Conservation (phyloP, 2,329 filamentous ascomycete genomes). For the Xylariaceae sp. region DNA sequence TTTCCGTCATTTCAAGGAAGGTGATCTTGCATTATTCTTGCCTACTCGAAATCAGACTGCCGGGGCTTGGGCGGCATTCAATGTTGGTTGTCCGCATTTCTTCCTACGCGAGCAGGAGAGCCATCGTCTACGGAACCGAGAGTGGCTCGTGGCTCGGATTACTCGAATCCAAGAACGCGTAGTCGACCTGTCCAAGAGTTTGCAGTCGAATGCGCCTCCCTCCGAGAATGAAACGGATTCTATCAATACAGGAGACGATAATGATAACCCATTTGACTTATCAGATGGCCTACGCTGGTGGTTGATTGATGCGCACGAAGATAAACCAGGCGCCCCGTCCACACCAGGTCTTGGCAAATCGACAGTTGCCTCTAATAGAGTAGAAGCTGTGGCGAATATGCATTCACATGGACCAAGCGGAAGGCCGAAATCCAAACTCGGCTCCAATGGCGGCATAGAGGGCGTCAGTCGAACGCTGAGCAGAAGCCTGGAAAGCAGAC, state of each 20-base stretch:
- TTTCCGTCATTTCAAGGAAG: constrained; percentile 92
- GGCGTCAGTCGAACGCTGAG: constrained; percentile 73
- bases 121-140: constrained; percentile 75
- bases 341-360: constrained; percentile 88
- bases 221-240: constrained; percentile 45
- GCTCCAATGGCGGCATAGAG: constrained; percentile 55
- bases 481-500: constrained; percentile 84
- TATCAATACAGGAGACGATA: constrained; percentile 58
- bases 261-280: constrained; percentile 95
- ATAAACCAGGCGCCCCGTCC: constrained; percentile 85
- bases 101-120: constrained; percentile 90
- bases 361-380: constrained; percentile 80
- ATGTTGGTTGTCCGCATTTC: constrained; percentile 93
- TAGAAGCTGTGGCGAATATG: constrained; percentile 77
- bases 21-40: constrained; percentile 87
- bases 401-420: constrained; percentile 43
- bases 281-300: constrained; percentile 96
- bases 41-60: constrained; percentile 92
- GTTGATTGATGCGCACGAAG: constrained; percentile 85
- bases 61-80: constrained; percentile 96
- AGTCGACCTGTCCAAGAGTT: constrained; percentile 80
- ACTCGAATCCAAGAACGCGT: constrained; percentile 86
- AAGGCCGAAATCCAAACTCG: constrained; percentile 39
- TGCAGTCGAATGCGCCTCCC: constrained; percentile 43
- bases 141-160: constrained; percentile 96